Conservation (phyloP, 257 asterid species). For the Forsythia viridissima region DNA sequence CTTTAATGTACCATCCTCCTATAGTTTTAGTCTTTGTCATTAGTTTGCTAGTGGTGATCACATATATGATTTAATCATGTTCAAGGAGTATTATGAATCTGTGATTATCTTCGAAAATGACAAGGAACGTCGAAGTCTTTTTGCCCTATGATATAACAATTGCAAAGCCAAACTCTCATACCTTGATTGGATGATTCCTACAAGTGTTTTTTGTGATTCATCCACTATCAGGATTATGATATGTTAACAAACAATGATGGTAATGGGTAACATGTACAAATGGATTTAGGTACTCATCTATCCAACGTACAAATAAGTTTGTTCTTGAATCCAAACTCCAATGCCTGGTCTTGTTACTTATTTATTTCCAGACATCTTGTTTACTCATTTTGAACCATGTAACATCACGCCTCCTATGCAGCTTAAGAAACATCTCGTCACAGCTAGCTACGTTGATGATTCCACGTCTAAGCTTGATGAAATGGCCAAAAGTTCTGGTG, state of each 20-base stretch:
- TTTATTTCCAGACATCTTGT: background rate
- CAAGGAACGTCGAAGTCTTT: background rate
- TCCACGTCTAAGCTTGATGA: constrained; percentile 79
- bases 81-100: background rate
- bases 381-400: constrained; percentile 10
- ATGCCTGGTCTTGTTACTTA: background rate
- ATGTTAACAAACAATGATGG: background rate
- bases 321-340: too few relatives aligned
- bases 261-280: background rate
- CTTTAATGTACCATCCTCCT: too few relatives aligned
- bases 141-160: background rate
- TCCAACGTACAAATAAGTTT: background rate
- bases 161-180: background rate
- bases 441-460: constrained; percentile 95
- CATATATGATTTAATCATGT: background rate
- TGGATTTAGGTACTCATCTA: background rate
- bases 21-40: too few relatives aligned
- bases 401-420: constrained; percentile 40
- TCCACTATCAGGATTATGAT: background rate
- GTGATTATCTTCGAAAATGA: background rate
- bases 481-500: constrained; percentile 65
- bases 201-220: constrained; percentile 2
- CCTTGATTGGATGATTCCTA: background rate
- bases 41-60: background rate
- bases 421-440: constrained; percentile 81